These are phyloP conservation scores for Zygosaccharomyces pseudobailii DNA, from an alignment of 1,139 yeast genomes.

Conservation along the genomic window DNA sequence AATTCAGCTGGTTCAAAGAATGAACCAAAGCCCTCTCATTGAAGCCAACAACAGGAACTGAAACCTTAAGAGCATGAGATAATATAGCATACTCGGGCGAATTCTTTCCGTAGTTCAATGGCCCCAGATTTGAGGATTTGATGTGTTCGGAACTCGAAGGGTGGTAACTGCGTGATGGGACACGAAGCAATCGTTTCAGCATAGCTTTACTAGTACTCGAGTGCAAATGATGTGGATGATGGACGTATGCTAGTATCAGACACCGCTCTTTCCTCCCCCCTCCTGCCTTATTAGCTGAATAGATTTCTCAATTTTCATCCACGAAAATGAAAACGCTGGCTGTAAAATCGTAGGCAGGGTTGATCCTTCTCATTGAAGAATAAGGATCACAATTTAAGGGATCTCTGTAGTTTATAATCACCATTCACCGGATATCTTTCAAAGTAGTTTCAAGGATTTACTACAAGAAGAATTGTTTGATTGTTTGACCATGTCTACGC, in stretches of 20 bases:
- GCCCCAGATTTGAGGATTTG: slow-evolving; percentile 18
- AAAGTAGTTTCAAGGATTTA: no score
- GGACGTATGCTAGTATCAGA: no score
- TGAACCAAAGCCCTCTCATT: slow-evolving; percentile 52
- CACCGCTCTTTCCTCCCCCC: not conserved
- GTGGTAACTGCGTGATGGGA: slow-evolving; percentile 20
- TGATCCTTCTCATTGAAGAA: no score
- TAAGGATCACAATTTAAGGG: not conserved
- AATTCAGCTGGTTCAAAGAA: slow-evolving; percentile 58
- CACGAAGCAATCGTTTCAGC: not conserved
- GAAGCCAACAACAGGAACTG: slow-evolving; percentile 71
- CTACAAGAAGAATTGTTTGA: no score
- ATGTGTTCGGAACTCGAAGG: slow-evolving; percentile 25
- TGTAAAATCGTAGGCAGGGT: no score
- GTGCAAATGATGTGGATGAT: no score
- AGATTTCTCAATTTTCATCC: not conserved
- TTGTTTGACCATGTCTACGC: slow-evolving; percentile 8
- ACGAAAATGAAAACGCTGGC: no score
- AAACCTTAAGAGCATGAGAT: slow-evolving; percentile 42
- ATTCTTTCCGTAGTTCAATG: slow-evolving; percentile 29
- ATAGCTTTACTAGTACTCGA: not conserved
- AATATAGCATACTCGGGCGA: slow-evolving; percentile 41
- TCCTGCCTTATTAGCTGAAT: not conserved
- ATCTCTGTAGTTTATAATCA: not conserved
- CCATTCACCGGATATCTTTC: no score